Evolutionary conservation across 768 basidiomycete species (phyloP).

Genomic region (Phanerochaete carnosa): DNA sequence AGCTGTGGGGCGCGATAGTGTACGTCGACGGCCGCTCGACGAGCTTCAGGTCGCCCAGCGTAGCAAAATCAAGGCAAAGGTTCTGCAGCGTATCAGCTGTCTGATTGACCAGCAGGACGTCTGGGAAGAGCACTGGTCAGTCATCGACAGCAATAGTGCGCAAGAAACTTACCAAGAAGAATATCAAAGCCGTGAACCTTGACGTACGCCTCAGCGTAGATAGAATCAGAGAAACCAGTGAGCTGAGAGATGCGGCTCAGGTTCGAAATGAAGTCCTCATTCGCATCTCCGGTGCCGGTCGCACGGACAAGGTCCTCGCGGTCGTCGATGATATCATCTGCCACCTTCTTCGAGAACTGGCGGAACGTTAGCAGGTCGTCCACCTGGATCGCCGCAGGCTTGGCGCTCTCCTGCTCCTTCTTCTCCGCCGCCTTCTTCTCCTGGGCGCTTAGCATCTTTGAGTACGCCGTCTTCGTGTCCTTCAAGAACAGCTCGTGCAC

Average conservation of each 20-base stretch:
- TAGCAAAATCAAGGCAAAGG: constrained; percentile 95
- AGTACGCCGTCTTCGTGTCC: constrained; percentile 89
- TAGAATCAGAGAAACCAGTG: constrained; percentile 97
- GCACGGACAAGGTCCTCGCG: constrained; percentile 87
- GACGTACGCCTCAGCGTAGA: constrained; percentile 97
- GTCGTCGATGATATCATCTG: constrained; percentile 78
- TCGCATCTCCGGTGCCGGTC: constrained; percentile 78
- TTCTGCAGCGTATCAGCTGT: constrained; percentile 93
- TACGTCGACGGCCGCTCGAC: constrained; percentile 94
- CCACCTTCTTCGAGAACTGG: constrained; percentile 91
- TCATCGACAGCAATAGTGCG: neutral
- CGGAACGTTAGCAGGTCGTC: constrained; percentile 92
- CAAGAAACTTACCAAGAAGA: constrained; percentile 60
- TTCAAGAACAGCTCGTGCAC: constrained; percentile 74
- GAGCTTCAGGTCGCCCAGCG: constrained; percentile 93
- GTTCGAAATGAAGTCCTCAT: constrained; percentile 94
- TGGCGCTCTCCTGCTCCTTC: constrained; percentile 74
- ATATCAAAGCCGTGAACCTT: constrained; percentile 99
- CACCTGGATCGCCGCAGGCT: constrained; percentile 75
- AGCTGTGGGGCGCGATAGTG: constrained; percentile 92
- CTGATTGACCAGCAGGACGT: constrained; percentile 96
- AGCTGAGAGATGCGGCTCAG: constrained; percentile 90
- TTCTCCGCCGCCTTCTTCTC: constrained; percentile 95
- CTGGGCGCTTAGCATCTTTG: constrained; percentile 93
- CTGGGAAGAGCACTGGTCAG: constrained; percentile 33